These are phyloP conservation scores for Pseudogymnoascus sp. DNA, from an alignment of 2,329 filamentous ascomycete genomes.

Conservation along the genomic window DNA sequence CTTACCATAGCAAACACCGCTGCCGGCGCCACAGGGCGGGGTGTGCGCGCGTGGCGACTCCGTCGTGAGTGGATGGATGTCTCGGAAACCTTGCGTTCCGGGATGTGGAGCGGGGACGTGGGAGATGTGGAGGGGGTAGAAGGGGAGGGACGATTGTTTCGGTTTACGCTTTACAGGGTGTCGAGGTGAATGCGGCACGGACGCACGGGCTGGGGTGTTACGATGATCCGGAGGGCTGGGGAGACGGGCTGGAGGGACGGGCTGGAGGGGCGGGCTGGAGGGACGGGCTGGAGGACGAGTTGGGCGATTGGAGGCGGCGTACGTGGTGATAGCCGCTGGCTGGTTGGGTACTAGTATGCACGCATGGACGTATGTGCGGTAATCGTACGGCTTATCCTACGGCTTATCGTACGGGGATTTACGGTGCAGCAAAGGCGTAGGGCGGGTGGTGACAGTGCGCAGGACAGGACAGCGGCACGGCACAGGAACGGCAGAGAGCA, in stretches of 20 bases:
- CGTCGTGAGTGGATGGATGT: neutral
- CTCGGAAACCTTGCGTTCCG: neutral
- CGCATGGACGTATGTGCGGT: neutral
- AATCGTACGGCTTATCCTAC: neutral
- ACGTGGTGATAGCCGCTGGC: neutral
- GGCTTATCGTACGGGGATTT: neutral
- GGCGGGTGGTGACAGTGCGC: neutral
- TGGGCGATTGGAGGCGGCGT: neutral
- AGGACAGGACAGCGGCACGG: neutral
- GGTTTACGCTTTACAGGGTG: slow-evolving; percentile 4
- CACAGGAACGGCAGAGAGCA: neutral
- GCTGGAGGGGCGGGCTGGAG: no score
- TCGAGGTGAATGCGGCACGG: neutral
- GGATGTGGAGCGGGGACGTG: neutral
- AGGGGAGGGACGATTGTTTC: neutral
- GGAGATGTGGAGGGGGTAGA: neutral
- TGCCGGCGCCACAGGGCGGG: neutral
- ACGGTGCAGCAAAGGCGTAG: neutral
- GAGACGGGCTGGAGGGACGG: no score
- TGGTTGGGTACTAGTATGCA: neutral
- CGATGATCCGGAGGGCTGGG: neutral
- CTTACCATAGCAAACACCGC: neutral
- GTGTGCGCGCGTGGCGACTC: neutral
- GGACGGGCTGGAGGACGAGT: neutral
- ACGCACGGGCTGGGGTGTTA: no score